Base-by-base conservation (phyloP, 2,329 filamentous ascomycete genomes). In the Rhynchosporium agropyri region DNA sequence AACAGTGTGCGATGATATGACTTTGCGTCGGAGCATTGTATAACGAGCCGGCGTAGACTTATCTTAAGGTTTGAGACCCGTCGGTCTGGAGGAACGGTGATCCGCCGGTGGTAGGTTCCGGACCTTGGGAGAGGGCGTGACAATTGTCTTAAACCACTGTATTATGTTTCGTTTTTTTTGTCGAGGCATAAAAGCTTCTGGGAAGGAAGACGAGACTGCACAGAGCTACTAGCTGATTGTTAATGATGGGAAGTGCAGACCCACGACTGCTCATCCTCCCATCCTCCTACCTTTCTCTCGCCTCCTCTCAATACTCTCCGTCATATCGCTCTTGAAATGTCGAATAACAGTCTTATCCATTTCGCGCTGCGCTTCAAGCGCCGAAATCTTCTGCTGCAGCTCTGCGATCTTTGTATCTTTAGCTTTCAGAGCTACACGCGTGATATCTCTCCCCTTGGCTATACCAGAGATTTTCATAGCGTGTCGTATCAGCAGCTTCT, bases 321-420 rank as follows among this genome's bases (percentile, higher is more conserved):
- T 54, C 59, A 64, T 67, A 26, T 67, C 65, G 26, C 53, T 64
- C 46, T 65, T 67, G 26, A 70, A 65, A 36, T 68, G 67, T 26
- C 62, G 71, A 59, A 81, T 77, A 13, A 81, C 72, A 33, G 75
- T 77, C 64, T 77, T 80, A 71, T 83, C 80, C 61, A 83, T 79
- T 70, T 85, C 81, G 48, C 78, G 74, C 71, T 87, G 82, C 13
- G 80, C 79, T 71, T 87, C 82, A 42, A 89, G 73, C 12, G 76
- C 77, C 4, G 74, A 62, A 80, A 96, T 79, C 69, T 88, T 78
- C 72, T 90, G 78, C 78, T 87, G 82, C 76, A 96, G 76, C 75
- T 90, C 79, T 74, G 81, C 76, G 74, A 89, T 79, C 77, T 86
- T 77, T 73, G 84, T 76, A 78, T 94, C 88, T 67, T 87, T 87